phyloP scores from a whole-genome alignment of 2,329 filamentous ascomycete genomes.

The Paraphaeosphaeria sporulosa region DNA sequence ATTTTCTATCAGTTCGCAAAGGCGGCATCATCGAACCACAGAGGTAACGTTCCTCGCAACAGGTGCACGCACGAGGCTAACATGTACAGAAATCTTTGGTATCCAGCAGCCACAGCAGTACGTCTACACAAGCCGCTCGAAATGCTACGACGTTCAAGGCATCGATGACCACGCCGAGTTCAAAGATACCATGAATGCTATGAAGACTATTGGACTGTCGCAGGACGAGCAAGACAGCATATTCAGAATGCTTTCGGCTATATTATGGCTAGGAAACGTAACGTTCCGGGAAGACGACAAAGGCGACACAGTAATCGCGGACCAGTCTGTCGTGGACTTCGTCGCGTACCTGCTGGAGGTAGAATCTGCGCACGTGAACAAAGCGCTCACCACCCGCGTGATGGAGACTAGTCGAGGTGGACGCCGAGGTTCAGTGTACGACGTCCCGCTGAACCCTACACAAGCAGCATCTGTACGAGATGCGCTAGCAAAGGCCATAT shows the following conservation, averaged over 20 bases:
- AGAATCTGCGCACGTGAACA: constrained; percentile 78
- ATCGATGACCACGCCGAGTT: constrained; percentile 93
- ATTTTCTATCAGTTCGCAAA: constrained; percentile 99
- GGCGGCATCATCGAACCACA: constrained; percentile 84
- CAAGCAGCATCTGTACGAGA: constrained; percentile 89
- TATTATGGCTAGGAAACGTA: constrained; percentile 95
- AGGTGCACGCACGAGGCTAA: constrained; percentile 20
- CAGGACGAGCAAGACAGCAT: constrained; percentile 94
- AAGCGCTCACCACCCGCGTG: constrained; percentile 88
- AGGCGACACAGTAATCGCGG: constrained; percentile 84
- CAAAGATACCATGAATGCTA: constrained; percentile 88
- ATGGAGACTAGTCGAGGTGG: constrained; percentile 75
- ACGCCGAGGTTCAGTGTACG: constrained; percentile 71
- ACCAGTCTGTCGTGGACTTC: constrained; percentile 93
- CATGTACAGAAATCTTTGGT: constrained; percentile 73
- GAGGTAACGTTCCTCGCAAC: constrained; percentile 54
- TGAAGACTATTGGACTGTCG: constrained; percentile 89
- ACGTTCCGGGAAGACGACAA: constrained; percentile 88
- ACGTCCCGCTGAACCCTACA: constrained; percentile 82
- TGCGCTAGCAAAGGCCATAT: constrained; percentile 92
- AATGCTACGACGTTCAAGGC: constrained; percentile 92
- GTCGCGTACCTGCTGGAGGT: constrained; percentile 93
- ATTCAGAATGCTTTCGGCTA: constrained; percentile 90
- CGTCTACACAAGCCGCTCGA: constrained; percentile 89
- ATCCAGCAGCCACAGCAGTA: constrained; percentile 93